Evolutionary conservation across 768 basidiomycete genomes (phyloP).

Genomic region (Amanita muscaria): DNA sequence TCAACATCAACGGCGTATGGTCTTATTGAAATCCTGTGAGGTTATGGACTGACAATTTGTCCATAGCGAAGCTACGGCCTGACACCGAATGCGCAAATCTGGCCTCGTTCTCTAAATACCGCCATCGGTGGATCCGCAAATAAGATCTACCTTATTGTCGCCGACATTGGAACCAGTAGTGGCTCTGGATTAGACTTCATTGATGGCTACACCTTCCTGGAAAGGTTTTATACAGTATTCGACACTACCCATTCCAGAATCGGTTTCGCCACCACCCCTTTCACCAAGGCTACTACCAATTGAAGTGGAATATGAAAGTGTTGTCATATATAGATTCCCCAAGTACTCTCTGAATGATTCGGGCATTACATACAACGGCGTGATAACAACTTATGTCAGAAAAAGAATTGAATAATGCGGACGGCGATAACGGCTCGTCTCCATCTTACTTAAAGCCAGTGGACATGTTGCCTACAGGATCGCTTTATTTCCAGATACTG

Average conservation of each 20-base stretch:
- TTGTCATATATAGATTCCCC: too few relatives aligned
- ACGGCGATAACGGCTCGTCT: too few relatives aligned
- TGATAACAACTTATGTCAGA: too few relatives aligned
- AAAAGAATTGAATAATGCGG: too few relatives aligned
- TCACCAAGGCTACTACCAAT: slow-evolving; percentile 22
- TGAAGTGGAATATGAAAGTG: too few relatives aligned
- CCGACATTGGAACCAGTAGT: slow-evolving; percentile 46
- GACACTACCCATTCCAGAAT: slow-evolving; percentile 50
- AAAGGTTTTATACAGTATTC: slow-evolving; percentile 62
- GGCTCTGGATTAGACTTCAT: slow-evolving; percentile 63
- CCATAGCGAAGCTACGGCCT: slow-evolving; percentile 42
- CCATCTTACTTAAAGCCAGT: too few relatives aligned
- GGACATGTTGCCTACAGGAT: too few relatives aligned
- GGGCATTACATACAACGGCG: too few relatives aligned
- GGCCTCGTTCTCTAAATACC: slow-evolving; percentile 52
- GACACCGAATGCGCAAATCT: slow-evolving; percentile 59
- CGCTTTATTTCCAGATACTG: too few relatives aligned
- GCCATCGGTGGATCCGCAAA: slow-evolving; percentile 42
- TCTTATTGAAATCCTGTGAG: too few relatives aligned
- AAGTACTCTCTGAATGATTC: too few relatives aligned
- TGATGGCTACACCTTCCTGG: slow-evolving; percentile 31
- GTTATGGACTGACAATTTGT: too few relatives aligned
- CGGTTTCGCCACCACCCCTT: slow-evolving; percentile 48
- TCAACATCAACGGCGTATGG: slow-evolving; percentile 41
- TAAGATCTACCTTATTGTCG: slow-evolving; percentile 49